Percentiles rank a stretch among this genome's conserved stretches.
phyloP scores from a whole-genome alignment of 2,329 filamentous ascomycete genomes.

The Aspergillus fijiensis region DNA sequence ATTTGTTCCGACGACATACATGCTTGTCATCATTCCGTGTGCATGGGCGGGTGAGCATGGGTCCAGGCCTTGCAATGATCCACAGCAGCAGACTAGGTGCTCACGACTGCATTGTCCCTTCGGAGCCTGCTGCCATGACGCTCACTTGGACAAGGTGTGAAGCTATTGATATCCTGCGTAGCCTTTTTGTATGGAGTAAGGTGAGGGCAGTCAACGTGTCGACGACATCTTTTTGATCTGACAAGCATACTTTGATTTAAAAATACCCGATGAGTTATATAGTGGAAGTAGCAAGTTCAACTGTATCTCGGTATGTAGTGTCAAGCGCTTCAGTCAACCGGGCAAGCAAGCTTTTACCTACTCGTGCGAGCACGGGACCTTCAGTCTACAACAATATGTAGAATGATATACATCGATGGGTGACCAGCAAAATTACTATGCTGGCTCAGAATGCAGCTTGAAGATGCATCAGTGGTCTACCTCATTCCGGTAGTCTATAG shows the following conservation, averaged over 20 bases:
- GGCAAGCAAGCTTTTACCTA: neutral
- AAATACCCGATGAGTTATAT: neutral
- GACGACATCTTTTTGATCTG: too few species aligned
- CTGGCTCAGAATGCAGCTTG: too few species aligned
- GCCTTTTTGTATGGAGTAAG: too few species aligned
- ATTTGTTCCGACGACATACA: neutral
- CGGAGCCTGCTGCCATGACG: neutral
- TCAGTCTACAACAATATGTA: too few species aligned
- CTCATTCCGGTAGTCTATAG: too few species aligned
- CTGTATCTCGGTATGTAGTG: neutral
- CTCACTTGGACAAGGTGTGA: neutral
- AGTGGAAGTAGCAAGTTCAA: neutral
- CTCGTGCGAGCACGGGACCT: neutral
- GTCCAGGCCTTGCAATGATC: neutral
- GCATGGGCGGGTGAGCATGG: neutral
- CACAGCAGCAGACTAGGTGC: neutral
- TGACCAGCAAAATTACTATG: too few species aligned
- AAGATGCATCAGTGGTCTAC: too few species aligned
- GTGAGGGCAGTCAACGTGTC: too few species aligned
- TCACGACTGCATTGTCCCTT: neutral
- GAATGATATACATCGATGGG: too few species aligned
- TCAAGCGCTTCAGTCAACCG: neutral
- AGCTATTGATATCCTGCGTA: neutral
- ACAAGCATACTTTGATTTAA: neutral
- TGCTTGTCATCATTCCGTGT: neutral